Conservation (phyloP, 306 rosid genomes). For the Vigna nakashimae region DNA sequence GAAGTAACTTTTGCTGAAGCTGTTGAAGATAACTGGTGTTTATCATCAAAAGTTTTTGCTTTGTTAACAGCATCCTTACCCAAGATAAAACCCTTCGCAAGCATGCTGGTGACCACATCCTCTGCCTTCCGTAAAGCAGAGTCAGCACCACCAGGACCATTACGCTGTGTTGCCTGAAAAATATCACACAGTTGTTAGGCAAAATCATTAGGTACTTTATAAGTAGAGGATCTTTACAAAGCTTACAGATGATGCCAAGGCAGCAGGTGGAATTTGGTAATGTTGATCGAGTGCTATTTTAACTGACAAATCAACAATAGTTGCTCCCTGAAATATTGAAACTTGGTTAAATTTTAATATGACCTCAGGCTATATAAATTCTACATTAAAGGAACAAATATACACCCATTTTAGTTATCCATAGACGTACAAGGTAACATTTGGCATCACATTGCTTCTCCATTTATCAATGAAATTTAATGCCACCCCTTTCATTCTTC, state of each 20-base stretch:
- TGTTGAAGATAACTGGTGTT: slow-evolving; percentile 79
- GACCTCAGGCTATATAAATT: neutral
- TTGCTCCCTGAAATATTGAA: slow-evolving; percentile 80
- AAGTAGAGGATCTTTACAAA: slow-evolving; percentile 22
- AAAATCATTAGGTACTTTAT: slow-evolving; percentile 16
- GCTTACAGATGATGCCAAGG: slow-evolving; percentile 69
- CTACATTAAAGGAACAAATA: slow-evolving; percentile 18
- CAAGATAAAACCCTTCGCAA: slow-evolving; percentile 87
- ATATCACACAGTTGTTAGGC: slow-evolving; percentile 25
- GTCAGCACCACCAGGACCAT: slow-evolving; percentile 64
- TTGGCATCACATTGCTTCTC: slow-evolving; percentile 4
- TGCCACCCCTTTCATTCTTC: slow-evolving; percentile 8
- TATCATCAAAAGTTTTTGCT: slow-evolving; percentile 89
- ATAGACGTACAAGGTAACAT: slow-evolving; percentile 2
- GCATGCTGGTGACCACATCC: slow-evolving; percentile 93
- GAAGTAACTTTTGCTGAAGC: slow-evolving; percentile 88
- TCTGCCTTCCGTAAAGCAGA: slow-evolving; percentile 87
- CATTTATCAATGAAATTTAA: slow-evolving; percentile 16
- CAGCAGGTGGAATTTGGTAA: slow-evolving; percentile 79
- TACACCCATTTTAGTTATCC: neutral
- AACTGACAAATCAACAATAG: slow-evolving; percentile 86
- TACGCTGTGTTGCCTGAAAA: slow-evolving; percentile 59
- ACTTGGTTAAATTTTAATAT: slow-evolving; percentile 28
- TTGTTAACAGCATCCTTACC: slow-evolving; percentile 93
- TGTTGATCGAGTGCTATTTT: slow-evolving; percentile 73